phyloP scores from a whole-genome alignment of 1,139 yeast species.

The Taphrina flavorubra region DNA sequence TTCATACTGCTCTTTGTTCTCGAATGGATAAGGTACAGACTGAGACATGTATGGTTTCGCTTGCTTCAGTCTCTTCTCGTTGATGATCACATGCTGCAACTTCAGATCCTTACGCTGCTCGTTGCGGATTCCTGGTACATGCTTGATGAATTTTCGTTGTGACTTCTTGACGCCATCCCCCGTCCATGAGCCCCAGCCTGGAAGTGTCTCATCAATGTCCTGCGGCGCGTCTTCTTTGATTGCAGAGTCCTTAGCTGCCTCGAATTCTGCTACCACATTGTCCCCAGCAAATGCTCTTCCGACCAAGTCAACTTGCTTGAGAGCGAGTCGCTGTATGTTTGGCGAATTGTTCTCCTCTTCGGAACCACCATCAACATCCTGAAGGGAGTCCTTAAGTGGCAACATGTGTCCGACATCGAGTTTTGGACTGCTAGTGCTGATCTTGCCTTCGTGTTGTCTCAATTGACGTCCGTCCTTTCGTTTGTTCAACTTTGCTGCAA shows the following conservation, averaged over 20 bases:
- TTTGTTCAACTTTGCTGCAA: slow-evolving; percentile 50
- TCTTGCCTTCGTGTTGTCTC: slow-evolving; percentile 16
- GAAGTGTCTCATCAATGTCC: slow-evolving; percentile 81
- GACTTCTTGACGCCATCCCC: slow-evolving; percentile 51
- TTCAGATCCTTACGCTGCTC: slow-evolving; percentile 79
- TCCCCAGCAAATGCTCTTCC: slow-evolving; percentile 97
- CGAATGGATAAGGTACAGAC: slow-evolving; percentile 92
- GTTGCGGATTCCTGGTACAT: slow-evolving; percentile 67
- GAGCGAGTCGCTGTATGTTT: slow-evolving; percentile 12
- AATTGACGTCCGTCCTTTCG: slow-evolving; percentile 19
- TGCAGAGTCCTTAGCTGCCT: slow-evolving; percentile 71
- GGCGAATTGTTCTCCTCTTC: slow-evolving; percentile 35
- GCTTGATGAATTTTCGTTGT: slow-evolving; percentile 63
- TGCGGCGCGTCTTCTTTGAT: slow-evolving; percentile 82
- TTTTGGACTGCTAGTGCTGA: slow-evolving; percentile 9
- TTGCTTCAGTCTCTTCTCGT: slow-evolving; percentile 84
- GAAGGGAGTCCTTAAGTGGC: slow-evolving; percentile 46
- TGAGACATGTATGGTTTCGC: slow-evolving; percentile 78
- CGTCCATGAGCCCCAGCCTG: slow-evolving; percentile 79
- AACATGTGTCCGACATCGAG: slow-evolving; percentile 17
- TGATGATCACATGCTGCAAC: slow-evolving; percentile 80
- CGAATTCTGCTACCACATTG: slow-evolving; percentile 78
- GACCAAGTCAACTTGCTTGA: slow-evolving; percentile 81
- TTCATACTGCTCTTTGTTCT: slow-evolving; percentile 91
- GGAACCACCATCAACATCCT: slow-evolving; percentile 49